A percentile compares a stretch with the other conserved stretches of the same genome.
Conservation (phyloP, 352 stramenopile species). For the Globisporangium mamillatum region DNA sequence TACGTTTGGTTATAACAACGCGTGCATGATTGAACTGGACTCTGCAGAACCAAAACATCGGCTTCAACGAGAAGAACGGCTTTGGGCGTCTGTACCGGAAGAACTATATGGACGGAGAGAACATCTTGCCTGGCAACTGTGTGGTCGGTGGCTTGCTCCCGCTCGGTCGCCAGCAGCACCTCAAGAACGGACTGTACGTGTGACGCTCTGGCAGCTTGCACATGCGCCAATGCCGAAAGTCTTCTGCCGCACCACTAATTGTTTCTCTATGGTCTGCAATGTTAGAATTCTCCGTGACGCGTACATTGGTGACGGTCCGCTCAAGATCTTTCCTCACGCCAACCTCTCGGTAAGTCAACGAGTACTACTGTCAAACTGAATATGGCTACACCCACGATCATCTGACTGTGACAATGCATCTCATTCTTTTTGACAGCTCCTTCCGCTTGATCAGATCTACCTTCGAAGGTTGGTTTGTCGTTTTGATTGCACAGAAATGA, state of each 20-base stretch:
- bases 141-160: slow-evolving; percentile 69
- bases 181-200: slow-evolving; percentile 61
- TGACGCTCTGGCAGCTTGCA: neutral
- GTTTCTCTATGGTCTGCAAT: neutral
- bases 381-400: neutral
- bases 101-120: slow-evolving; percentile 68
- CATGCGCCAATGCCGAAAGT: neutral
- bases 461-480: slow-evolving; percentile 35
- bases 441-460: slow-evolving; percentile 56
- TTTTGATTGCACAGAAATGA: neutral
- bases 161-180: slow-evolving; percentile 77
- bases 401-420: neutral
- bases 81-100: slow-evolving; percentile 81
- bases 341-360: slow-evolving; percentile 54
- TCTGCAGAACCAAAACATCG: slow-evolving; percentile 72
- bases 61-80: slow-evolving; percentile 36
- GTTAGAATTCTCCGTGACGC: slow-evolving; percentile 57
- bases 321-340: slow-evolving; percentile 66
- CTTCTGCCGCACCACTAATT: neutral
- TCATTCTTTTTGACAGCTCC: slow-evolving; percentile 23
- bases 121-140: slow-evolving; percentile 77
- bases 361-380: neutral
- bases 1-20: neutral
- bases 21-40: neutral
- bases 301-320: slow-evolving; percentile 66